phyloP scores from a whole-genome alignment of 1,284 basidiomycete genomes.

The Trametes versicolor region DNA sequence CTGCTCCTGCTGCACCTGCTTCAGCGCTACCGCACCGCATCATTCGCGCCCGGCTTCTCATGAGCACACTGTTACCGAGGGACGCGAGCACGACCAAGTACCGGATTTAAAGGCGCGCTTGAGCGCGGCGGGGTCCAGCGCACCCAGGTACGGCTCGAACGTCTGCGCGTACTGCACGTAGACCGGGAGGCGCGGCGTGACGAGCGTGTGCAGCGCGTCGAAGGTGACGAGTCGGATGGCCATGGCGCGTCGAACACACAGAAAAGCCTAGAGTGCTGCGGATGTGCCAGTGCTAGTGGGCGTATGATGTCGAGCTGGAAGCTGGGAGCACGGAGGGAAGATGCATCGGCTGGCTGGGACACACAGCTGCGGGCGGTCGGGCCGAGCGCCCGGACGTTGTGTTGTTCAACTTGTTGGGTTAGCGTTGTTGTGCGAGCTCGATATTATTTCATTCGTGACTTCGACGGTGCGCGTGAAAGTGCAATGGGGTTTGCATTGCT shows the following conservation, averaged over 20 bases:
- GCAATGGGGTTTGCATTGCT: no score
- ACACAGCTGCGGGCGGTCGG: conserved; percentile 1
- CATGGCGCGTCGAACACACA: conserved; percentile 44
- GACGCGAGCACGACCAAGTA: conserved; percentile 40
- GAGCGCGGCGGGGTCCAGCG: conserved; percentile 60
- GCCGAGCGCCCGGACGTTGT: not conserved
- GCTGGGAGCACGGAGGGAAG: not conserved
- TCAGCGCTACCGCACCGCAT: conserved; percentile 60
- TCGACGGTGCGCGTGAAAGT: no score
- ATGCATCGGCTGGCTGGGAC: conserved; percentile 12
- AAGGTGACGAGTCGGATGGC: conserved; percentile 71
- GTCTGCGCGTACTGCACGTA: conserved; percentile 74
- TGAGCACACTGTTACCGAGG: not conserved
- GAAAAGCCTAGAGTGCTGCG: no score
- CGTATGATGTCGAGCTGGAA: not conserved
- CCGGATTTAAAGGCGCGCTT: conserved; percentile 74
- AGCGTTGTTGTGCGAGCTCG: no score
- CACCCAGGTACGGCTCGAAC: conserved; percentile 71
- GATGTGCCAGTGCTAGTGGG: not conserved
- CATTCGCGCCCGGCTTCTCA: not conserved
- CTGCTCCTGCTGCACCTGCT: conserved; percentile 63
- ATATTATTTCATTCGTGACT: no score
- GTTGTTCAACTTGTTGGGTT: no score
- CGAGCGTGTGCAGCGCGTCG: conserved; percentile 75
- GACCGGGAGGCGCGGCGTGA: conserved; percentile 71